Evolutionary conservation across 345 rosid species (phyloP).

Genomic region (Sisymbrium altissimum): DNA sequence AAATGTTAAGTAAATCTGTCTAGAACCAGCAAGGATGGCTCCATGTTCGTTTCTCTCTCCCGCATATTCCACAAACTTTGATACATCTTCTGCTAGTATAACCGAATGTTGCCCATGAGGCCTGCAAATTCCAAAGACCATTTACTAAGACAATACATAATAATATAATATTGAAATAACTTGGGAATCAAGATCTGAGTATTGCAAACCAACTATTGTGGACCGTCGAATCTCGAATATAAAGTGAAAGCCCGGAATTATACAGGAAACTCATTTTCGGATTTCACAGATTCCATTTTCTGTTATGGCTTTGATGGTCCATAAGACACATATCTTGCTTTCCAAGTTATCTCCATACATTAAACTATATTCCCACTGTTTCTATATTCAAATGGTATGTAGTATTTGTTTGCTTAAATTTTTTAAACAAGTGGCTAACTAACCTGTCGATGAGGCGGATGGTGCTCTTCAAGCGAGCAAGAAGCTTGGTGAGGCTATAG

Average conservation of each 20-base stretch:
- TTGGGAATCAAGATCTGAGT: not conserved
- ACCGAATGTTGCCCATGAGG: slow-evolving; percentile 96
- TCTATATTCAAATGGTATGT: not conserved
- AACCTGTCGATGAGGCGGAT: slow-evolving; percentile 87
- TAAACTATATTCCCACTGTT: not conserved
- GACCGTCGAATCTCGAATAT: too few relatives aligned
- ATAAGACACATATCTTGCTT: not conserved
- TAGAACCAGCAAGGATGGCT: slow-evolving; percentile 59
- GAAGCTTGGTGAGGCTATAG: slow-evolving; percentile 86
- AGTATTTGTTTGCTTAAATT: not conserved
- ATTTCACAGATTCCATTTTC: too few relatives aligned
- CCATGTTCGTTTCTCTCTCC: slow-evolving; percentile 56
- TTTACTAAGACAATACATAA: too few relatives aligned
- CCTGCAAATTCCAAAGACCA: slow-evolving; percentile 35
- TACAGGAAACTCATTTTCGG: too few relatives aligned
- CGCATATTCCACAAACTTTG: slow-evolving; percentile 48
- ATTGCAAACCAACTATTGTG: too few relatives aligned
- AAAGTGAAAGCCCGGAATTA: too few relatives aligned
- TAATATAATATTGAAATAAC: not conserved
- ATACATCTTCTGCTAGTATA: slow-evolving; percentile 72
- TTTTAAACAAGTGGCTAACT: slow-evolving; percentile 30
- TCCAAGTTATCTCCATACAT: not conserved
- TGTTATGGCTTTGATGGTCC: too few relatives aligned
- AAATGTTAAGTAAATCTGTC: slow-evolving; percentile 79
- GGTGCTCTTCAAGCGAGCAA: slow-evolving; percentile 71